A percentile compares a stretch with the other conserved stretches of the same genome.
These are phyloP conservation scores for Ophiostoma angusticollis DNA, from an alignment of 2,329 filamentous ascomycete genomes.

Conservation along the genomic window DNA sequence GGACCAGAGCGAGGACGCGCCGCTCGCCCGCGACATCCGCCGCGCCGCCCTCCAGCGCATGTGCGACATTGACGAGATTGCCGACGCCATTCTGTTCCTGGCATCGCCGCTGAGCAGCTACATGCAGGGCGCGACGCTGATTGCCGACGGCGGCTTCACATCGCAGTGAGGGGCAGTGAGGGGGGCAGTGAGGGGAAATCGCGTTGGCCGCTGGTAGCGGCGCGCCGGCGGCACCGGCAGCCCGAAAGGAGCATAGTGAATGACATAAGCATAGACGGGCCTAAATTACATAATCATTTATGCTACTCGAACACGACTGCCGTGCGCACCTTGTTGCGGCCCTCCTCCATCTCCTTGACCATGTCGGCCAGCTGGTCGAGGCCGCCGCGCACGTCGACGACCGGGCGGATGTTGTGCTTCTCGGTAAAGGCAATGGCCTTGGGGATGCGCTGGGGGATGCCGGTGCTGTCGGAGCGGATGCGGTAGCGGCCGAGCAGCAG, in stretches of 20 bases:
- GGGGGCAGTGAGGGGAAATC: too few relatives aligned
- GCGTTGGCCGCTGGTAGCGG: too few relatives aligned
- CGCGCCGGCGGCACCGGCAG: too few relatives aligned
- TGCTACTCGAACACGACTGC: slow-evolving; percentile 7
- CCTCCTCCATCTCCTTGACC: slow-evolving; percentile 26
- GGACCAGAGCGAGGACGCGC: slow-evolving; percentile 16
- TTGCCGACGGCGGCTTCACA: slow-evolving; percentile 34
- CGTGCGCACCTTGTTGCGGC: slow-evolving; percentile 6
- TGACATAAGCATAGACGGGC: not conserved
- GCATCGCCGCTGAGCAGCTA: slow-evolving; percentile 39
- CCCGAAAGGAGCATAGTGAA: not conserved
- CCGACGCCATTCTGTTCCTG: slow-evolving; percentile 38
- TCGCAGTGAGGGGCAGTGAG: slow-evolving; percentile 2
- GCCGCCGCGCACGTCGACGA: slow-evolving; percentile 24
- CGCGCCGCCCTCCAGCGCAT: slow-evolving; percentile 36
- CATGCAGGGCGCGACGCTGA: slow-evolving; percentile 34
- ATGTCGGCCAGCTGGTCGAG: slow-evolving; percentile 27
- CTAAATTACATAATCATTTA: not conserved
- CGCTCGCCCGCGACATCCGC: slow-evolving; percentile 26
- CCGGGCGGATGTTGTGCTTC: slow-evolving; percentile 27
- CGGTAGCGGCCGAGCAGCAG: slow-evolving; percentile 26
- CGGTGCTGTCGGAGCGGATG: slow-evolving; percentile 29
- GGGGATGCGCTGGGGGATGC: slow-evolving; percentile 28
- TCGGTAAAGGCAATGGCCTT: slow-evolving; percentile 31
- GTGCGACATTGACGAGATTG: slow-evolving; percentile 37